Percentiles rank a stretch among this genome's conserved stretches.
These are phyloP conservation scores for Candida freyschussii DNA, from an alignment of 1,139 yeast genomes.

Conservation along the genomic window DNA sequence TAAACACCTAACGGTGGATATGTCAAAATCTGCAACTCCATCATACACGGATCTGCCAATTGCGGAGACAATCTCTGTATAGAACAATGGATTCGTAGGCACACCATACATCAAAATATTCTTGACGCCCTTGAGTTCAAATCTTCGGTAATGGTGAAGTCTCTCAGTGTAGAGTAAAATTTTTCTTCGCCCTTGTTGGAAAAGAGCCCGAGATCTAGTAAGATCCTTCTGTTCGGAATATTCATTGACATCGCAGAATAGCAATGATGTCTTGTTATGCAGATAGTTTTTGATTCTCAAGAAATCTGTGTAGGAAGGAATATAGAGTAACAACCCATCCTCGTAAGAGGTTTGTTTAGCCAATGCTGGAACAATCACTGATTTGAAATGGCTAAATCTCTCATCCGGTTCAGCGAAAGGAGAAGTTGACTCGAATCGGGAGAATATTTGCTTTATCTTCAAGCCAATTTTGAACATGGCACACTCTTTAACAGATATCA, in stretches of 20 bases:
- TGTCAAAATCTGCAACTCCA: conserved; percentile 50
- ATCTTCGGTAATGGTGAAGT: conserved; percentile 85
- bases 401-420: conserved; percentile 70
- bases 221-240: conserved; percentile 69
- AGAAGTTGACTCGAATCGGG: conserved; percentile 55
- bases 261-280: conserved; percentile 50
- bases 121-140: conserved; percentile 81
- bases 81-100: conserved; percentile 82
- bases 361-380: conserved; percentile 66
- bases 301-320: conserved; percentile 86
- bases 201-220: conserved; percentile 65
- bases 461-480: conserved; percentile 44
- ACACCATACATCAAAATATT: conserved; percentile 76
- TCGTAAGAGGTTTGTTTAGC: conserved; percentile 50
- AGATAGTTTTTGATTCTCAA: conserved; percentile 71
- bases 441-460: conserved; percentile 67
- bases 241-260: conserved; percentile 73
- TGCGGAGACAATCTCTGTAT: conserved; percentile 62
- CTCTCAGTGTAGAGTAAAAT: conserved; percentile 86
- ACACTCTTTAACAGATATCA: conserved; percentile 32
- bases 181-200: conserved; percentile 60
- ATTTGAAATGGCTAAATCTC: conserved; percentile 75
- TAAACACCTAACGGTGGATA: conserved; percentile 60
- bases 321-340: conserved; percentile 70
- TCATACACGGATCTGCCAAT: conserved; percentile 39